Conservation (phyloP, 169 alveolate genomes). For the Babesia gibsoni region DNA sequence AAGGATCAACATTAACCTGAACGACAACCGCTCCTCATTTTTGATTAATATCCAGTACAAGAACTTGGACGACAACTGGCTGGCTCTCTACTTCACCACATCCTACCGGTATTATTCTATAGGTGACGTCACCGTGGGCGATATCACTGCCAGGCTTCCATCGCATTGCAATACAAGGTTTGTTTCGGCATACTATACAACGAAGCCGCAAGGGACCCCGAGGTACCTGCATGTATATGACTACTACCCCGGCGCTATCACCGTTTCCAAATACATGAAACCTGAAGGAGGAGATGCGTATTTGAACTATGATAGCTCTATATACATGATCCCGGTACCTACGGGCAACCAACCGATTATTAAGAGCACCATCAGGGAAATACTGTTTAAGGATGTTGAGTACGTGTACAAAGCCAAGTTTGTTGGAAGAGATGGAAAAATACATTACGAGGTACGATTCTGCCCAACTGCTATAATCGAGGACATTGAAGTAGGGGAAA, state of each 20-base stretch:
- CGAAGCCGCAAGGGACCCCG: neutral
- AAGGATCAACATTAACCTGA: neutral
- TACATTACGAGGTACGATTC: neutral
- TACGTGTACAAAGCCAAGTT: constrained; percentile 3
- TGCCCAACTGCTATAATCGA: neutral
- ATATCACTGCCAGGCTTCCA: neutral
- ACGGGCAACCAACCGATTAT: neutral
- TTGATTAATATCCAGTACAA: neutral
- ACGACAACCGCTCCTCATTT: neutral
- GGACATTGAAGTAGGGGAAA: neutral
- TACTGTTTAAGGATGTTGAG: neutral
- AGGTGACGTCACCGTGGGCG: constrained; percentile 13
- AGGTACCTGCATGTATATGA: neutral
- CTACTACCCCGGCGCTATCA: constrained; percentile 1
- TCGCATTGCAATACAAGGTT: neutral
- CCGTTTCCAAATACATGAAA: neutral
- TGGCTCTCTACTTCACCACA: neutral
- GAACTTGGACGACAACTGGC: neutral
- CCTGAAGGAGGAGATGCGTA: neutral
- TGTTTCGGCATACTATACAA: neutral
- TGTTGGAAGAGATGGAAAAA: neutral
- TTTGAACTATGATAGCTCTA: neutral
- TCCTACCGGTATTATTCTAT: neutral
- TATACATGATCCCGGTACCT: neutral
- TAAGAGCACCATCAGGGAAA: neutral